Evolutionary conservation across 805 yeast species (phyloP).

Genomic region (Starmerella cellae): DNA sequence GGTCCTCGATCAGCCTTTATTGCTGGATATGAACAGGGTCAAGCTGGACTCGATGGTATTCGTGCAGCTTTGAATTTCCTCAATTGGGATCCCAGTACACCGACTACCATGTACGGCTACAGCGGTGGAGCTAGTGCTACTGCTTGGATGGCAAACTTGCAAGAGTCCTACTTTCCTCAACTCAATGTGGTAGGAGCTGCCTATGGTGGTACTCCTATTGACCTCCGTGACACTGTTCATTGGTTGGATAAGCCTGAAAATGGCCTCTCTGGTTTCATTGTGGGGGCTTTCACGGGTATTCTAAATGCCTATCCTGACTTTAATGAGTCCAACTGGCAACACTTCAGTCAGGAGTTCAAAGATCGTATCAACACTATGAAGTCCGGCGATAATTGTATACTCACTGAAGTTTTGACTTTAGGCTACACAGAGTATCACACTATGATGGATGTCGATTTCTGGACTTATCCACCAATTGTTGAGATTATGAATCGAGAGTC

Average conservation of each 20-base stretch:
- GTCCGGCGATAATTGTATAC: background rate
- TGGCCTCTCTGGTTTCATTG: slow-evolving; percentile 19
- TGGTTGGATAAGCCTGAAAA: slow-evolving; percentile 8
- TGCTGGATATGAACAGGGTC: slow-evolving; percentile 23
- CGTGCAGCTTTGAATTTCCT: slow-evolving; percentile 15
- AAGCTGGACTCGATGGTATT: slow-evolving; percentile 23
- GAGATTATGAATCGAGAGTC: slow-evolving; percentile 9
- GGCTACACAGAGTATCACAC: slow-evolving; percentile 2
- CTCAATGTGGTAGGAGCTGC: slow-evolving; percentile 22
- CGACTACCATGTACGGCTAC: slow-evolving; percentile 8
- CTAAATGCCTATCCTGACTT: slow-evolving; percentile 18
- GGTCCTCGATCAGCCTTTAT: slow-evolving; percentile 24
- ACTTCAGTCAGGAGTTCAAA: slow-evolving; percentile 3
- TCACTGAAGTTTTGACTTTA: background rate
- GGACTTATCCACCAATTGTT: slow-evolving; percentile 7
- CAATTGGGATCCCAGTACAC: background rate
- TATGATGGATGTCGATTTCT: slow-evolving; percentile 18
- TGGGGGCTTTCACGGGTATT: slow-evolving; percentile 21
- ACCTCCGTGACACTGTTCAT: slow-evolving; percentile 13
- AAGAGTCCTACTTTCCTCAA: slow-evolving; percentile 22
- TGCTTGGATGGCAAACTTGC: slow-evolving; percentile 24
- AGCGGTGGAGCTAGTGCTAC: slow-evolving; percentile 19
- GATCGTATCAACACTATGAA: background rate
- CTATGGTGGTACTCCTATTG: slow-evolving; percentile 13
- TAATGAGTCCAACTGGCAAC: slow-evolving; percentile 3